Base-by-base conservation (phyloP, 116 monocot genomes). In the Papilionanthe hybrid region DNA sequence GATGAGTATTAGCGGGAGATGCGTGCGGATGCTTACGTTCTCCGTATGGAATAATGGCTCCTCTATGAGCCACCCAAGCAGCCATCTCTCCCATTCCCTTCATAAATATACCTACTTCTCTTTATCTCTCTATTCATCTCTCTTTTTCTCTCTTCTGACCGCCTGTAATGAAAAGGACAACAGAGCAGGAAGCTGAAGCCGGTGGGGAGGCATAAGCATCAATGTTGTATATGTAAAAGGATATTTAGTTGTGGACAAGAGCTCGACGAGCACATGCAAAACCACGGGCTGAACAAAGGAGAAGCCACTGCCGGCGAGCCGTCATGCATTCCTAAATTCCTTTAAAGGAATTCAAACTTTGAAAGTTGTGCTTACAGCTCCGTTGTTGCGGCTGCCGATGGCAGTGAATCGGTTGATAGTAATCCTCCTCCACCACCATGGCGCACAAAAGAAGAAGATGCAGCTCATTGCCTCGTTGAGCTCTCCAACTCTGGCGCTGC, bases 191-290 rank as follows among this genome's bases (percentile, higher is more conserved):
- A 78, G 41, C 72, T 37, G 55, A 71, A 82, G 67, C 49, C 56
- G 3, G n/a, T n/a, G n/a, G n/a, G n/a, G n/a, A n/a, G n/a, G n/a
- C n/a, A n/a, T n/a, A n/a, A n/a, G n/a, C n/a, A 93, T 84, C 82
- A 86, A 79, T 96, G 96, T 81, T 66, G 86, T 43, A 82, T 93
- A 28, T 96, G 93, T 82, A 90, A 86, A 75, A 96, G 91, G 75
- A 93, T 91, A 3, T 96, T 96, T 81, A 81, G 86, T 5, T 90
- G 90, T 79, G 93, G 96, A 15, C 84, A 87, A 4, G 93, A 93
- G 1, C 90, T 93, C 1, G 96, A 93, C 0, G 95, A 93, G 20
- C 95, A 95, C 85, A 95, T 95, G 95, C 63, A 91, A 1, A 90
- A 90, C 15, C 95, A 95, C 78, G 95, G 88, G 49, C 87, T 91